phyloP scores from a whole-genome alignment of 2,329 filamentous ascomycete genomes.

The Reticulascus tulasneorum region DNA sequence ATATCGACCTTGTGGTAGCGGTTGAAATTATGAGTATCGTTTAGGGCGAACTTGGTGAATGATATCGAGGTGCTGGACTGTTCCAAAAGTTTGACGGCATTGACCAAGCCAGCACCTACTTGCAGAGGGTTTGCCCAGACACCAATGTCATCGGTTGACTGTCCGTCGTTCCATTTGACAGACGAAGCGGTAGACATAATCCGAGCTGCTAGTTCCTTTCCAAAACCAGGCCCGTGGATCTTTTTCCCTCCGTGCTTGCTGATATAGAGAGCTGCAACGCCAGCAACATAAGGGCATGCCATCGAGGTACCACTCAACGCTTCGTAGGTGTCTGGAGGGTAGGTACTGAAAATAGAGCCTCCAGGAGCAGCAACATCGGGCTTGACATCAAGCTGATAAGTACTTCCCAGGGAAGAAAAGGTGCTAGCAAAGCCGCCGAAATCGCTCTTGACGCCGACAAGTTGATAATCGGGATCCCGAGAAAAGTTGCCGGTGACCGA shows the following conservation, averaged over 20 bases:
- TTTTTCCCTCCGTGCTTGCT: conserved; percentile 35
- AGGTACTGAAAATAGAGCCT: conserved; percentile 38
- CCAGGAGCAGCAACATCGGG: conserved; percentile 34
- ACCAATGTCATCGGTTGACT: conserved; percentile 10
- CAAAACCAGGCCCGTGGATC: conserved; percentile 21
- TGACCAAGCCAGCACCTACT: conserved; percentile 36
- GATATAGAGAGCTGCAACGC: conserved; percentile 27
- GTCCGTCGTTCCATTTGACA: conserved; percentile 21
- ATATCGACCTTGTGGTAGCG: conserved; percentile 20
- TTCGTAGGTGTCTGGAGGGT: conserved; percentile 26
- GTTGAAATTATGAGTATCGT: conserved; percentile 37
- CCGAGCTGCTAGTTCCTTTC: conserved; percentile 26
- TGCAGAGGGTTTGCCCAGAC: conserved; percentile 28
- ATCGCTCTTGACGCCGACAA: conserved; percentile 17
- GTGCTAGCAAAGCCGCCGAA: conserved; percentile 27
- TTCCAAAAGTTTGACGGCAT: conserved; percentile 36
- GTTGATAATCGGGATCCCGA: conserved; percentile 7
- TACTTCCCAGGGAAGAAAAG: conserved; percentile 36
- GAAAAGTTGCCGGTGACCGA: conserved; percentile 15
- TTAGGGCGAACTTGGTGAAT: conserved; percentile 36
- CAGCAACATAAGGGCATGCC: conserved; percentile 40
- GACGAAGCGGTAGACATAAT: conserved; percentile 25
- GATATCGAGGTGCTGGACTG: conserved; percentile 30
- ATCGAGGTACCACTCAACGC: conserved; percentile 43
- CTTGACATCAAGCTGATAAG: conserved; percentile 33